These are phyloP conservation scores for Penicillium oxalicum DNA, from an alignment of 2,329 filamentous ascomycete species.

Conservation along the genomic window DNA sequence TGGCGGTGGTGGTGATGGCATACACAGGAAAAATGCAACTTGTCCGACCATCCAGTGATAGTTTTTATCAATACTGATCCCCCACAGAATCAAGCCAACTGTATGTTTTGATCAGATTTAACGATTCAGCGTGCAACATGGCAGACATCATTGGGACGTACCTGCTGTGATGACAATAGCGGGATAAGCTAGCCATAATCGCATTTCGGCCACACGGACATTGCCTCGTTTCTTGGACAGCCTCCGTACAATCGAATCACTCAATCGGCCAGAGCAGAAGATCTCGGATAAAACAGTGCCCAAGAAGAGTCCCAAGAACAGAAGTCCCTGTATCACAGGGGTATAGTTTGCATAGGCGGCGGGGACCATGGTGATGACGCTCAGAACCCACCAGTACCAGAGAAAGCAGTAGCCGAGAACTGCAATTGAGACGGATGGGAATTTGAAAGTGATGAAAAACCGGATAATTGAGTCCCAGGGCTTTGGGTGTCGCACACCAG, in stretches of 20 bases:
- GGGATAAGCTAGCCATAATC: conserved; percentile 52
- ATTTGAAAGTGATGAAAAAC: conserved; percentile 46
- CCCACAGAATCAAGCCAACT: conserved; percentile 51
- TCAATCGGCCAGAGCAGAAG: conserved; percentile 48
- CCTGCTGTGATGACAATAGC: conserved; percentile 44
- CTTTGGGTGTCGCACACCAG: conserved; percentile 49
- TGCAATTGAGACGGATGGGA: conserved; percentile 42
- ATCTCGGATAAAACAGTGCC: conserved; percentile 50
- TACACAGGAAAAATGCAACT: conserved; percentile 51
- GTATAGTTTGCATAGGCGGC: conserved; percentile 47
- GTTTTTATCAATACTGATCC: conserved; percentile 47
- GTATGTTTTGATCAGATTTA: neutral
- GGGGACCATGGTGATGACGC: conserved; percentile 49
- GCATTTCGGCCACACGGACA: conserved; percentile 48
- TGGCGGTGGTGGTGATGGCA: conserved; percentile 15
- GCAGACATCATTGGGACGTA: conserved; percentile 12
- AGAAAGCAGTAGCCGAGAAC: conserved; percentile 48
- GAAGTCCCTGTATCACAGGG: conserved; percentile 48
- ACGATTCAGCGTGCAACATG: neutral
- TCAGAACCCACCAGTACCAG: conserved; percentile 55
- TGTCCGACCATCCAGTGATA: conserved; percentile 56
- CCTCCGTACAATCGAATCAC: conserved; percentile 46
- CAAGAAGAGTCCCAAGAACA: conserved; percentile 51
- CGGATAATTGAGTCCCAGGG: conserved; percentile 43
- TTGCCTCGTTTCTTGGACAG: conserved; percentile 42